Percentiles rank a stretch among this genome's conserved stretches.
phyloP scores from a whole-genome alignment of 116 monocot genomes.

The Dioscorea cayenensis region DNA sequence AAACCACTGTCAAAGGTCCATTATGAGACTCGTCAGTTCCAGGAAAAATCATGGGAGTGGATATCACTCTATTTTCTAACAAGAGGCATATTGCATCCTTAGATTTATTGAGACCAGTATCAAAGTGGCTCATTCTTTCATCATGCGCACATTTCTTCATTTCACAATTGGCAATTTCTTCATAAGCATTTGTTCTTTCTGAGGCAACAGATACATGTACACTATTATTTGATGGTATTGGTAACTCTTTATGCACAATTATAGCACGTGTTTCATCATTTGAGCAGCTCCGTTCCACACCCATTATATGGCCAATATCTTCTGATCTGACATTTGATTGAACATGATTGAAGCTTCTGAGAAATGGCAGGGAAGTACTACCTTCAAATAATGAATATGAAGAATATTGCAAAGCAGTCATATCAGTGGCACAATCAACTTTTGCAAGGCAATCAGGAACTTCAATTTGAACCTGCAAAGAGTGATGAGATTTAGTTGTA shows the following conservation, averaged over 20 bases:
- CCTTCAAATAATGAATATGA: constrained; percentile 7
- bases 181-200: not conserved
- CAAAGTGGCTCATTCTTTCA: not conserved
- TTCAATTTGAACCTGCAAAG: constrained; percentile 9
- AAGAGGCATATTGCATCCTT: not conserved
- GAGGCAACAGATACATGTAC: not conserved
- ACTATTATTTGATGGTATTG: constrained; percentile 1
- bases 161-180: not conserved
- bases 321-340: not conserved
- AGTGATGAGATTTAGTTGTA: not conserved
- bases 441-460: not conserved
- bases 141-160: not conserved
- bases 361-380: not conserved
- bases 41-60: not conserved
- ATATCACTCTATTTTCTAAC: no score
- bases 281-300: not conserved
- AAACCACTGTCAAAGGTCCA: constrained; percentile 1
- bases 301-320: not conserved
- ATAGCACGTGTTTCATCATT: not conserved
- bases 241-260: constrained; percentile 8
- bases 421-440: constrained; percentile 3
- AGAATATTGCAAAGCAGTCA: not conserved
- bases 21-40: not conserved
- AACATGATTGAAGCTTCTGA: not conserved
- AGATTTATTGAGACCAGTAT: not conserved